A percentile compares a stretch with the other conserved stretches of the same genome.
Conservation (phyloP, 2,329 filamentous ascomycete species). For the Talaromyces sp. region DNA sequence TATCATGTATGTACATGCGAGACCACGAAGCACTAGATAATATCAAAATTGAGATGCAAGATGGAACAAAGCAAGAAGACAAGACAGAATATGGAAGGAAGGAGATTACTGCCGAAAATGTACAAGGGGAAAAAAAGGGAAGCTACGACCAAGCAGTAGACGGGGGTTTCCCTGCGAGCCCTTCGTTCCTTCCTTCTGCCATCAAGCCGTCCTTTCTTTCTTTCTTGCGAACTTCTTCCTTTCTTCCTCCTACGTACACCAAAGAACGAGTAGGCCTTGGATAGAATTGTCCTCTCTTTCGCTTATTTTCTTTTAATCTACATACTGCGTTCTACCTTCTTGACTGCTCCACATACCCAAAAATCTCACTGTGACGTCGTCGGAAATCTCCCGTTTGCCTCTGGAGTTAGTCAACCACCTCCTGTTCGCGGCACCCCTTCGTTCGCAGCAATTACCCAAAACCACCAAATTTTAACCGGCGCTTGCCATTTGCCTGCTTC, state of each 20-base stretch:
- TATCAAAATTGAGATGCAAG: background rate
- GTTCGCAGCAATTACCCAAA: background rate
- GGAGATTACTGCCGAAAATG: background rate
- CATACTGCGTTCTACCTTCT: background rate
- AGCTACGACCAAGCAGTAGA: slow-evolving; percentile 1
- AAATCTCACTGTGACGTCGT: slow-evolving; percentile 8
- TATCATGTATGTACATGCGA: background rate
- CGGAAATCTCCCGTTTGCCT: background rate
- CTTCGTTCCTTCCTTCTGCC: slow-evolving; percentile 2
- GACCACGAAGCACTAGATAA: background rate
- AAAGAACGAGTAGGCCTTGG: background rate
- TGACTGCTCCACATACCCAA: background rate
- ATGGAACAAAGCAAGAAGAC: background rate
- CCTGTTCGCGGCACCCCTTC: slow-evolving; percentile 14
- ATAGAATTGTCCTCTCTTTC: background rate
- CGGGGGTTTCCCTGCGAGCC: background rate
- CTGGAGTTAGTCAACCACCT: background rate
- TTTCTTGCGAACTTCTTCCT: background rate
- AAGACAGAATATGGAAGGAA: background rate
- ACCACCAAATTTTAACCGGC: background rate
- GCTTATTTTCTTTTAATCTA: background rate
- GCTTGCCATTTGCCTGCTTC: background rate
- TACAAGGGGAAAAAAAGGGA: background rate
- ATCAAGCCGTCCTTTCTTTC: background rate
- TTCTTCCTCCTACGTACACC: background rate